Evolutionary conservation across 2,329 filamentous ascomycete genomes (phyloP).

Genomic region (Arthroderma uncinatum): DNA sequence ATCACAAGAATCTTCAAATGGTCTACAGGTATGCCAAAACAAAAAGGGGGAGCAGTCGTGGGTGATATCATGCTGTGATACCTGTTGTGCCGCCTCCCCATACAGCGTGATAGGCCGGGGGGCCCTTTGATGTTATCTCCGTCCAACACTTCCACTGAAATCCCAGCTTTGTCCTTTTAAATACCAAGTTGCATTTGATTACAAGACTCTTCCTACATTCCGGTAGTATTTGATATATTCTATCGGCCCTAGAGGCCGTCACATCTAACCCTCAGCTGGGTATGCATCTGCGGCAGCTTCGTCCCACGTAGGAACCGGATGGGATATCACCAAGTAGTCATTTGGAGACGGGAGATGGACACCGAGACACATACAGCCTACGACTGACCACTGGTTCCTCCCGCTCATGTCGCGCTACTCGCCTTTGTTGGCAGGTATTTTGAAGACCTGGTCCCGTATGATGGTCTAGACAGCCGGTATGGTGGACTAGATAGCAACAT

Average conservation of each 20-base stretch:
- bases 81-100: not conserved
- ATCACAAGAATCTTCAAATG: not conserved
- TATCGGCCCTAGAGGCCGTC: not conserved
- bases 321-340: not conserved
- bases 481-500: not conserved
- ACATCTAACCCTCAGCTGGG: not conserved
- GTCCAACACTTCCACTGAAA: not conserved
- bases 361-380: not conserved
- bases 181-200: not conserved
- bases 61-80: constrained; percentile 3
- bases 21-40: not conserved
- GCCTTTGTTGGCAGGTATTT: not conserved
- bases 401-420: not conserved
- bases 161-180: not conserved
- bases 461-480: not conserved
- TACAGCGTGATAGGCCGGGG: not conserved
- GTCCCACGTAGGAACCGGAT: not conserved
- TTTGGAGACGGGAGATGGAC: not conserved
- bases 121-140: not conserved
- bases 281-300: not conserved
- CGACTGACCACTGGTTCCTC: not conserved
- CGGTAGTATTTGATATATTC: not conserved
- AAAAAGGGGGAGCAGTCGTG: not conserved
- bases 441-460: not conserved
- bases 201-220: not conserved